phyloP scores from a whole-genome alignment of 805 yeast species.

The Candida vaughaniae region DNA sequence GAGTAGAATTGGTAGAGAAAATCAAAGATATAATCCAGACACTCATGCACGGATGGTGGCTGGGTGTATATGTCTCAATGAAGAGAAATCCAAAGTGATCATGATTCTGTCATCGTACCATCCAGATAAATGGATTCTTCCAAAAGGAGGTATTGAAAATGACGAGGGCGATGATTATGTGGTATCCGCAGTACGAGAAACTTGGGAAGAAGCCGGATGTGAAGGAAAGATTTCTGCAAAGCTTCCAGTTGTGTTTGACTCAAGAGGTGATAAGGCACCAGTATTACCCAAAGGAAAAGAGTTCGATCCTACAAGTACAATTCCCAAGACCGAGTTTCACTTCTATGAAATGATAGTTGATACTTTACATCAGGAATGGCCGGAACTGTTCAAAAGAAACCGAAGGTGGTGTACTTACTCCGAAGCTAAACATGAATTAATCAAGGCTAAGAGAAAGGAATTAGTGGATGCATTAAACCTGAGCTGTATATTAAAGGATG shows the following conservation, averaged over 20 bases:
- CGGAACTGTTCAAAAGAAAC: slow-evolving; percentile 62
- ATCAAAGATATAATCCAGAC: slow-evolving; percentile 56
- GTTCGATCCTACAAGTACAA: slow-evolving; percentile 37
- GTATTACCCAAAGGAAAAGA: slow-evolving; percentile 23
- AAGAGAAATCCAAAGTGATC: slow-evolving; percentile 58
- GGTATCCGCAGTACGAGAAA: slow-evolving; percentile 74
- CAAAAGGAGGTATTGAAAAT: slow-evolving; percentile 91
- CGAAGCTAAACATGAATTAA: slow-evolving; percentile 64
- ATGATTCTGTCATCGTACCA: slow-evolving; percentile 76
- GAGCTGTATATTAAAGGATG: slow-evolving; percentile 49
- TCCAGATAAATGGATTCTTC: slow-evolving; percentile 77
- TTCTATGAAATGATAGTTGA: slow-evolving; percentile 74
- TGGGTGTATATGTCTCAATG: slow-evolving; percentile 78
- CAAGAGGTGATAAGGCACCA: slow-evolving; percentile 40
- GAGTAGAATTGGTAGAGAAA: slow-evolving; percentile 56
- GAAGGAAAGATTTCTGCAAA: slow-evolving; percentile 56
- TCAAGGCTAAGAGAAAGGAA: slow-evolving; percentile 62
- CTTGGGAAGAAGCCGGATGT: slow-evolving; percentile 98
- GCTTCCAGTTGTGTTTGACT: slow-evolving; percentile 68
- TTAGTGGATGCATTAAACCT: slow-evolving; percentile 59
- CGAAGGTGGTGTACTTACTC: slow-evolving; percentile 74
- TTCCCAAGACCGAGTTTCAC: slow-evolving; percentile 84
- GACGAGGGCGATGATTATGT: slow-evolving; percentile 62
- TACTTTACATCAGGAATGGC: slow-evolving; percentile 64
- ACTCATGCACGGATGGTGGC: slow-evolving; percentile 88